These are phyloP conservation scores for Euphorbia celastroides DNA, from an alignment of 441 rosid genomes.

Conservation along the genomic window DNA sequence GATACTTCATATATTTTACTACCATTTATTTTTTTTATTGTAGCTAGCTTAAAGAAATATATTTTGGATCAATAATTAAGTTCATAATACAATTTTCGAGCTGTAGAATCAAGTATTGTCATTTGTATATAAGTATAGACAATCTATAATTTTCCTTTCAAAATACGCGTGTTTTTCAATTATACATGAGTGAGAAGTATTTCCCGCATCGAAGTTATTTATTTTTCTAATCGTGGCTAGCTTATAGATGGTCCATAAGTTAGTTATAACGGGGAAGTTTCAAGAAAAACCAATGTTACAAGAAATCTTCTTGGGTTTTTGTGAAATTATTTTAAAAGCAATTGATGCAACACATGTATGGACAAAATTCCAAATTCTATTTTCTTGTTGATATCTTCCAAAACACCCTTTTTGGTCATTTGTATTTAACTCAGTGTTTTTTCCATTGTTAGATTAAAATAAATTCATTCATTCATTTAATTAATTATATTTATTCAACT, in stretches of 20 bases:
- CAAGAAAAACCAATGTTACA: conserved; percentile 39
- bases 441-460: not conserved
- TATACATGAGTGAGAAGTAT: too few species aligned
- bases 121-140: too few species aligned
- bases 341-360: conserved; percentile 17
- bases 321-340: conserved; percentile 18
- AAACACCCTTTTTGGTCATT: conserved; percentile 39
- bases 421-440: not conserved
- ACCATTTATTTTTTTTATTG: too few species aligned
- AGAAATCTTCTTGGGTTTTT: conserved; percentile 37
- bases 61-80: too few species aligned
- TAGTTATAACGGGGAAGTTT: conserved; percentile 34
- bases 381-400: conserved; percentile 39
- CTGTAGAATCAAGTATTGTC: too few species aligned
- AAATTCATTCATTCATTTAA: not conserved
- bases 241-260: conserved; percentile 23
- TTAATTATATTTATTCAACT: not conserved
- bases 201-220: too few species aligned
- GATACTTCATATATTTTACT: too few species aligned
- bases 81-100: too few species aligned
- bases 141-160: conserved; percentile 1
- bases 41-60: too few species aligned
- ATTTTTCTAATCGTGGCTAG: too few species aligned
- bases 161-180: too few species aligned
- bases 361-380: conserved; percentile 27